phyloP scores from a whole-genome alignment of 2,329 filamentous ascomycete species.

The Penicillium brevicompactum region DNA sequence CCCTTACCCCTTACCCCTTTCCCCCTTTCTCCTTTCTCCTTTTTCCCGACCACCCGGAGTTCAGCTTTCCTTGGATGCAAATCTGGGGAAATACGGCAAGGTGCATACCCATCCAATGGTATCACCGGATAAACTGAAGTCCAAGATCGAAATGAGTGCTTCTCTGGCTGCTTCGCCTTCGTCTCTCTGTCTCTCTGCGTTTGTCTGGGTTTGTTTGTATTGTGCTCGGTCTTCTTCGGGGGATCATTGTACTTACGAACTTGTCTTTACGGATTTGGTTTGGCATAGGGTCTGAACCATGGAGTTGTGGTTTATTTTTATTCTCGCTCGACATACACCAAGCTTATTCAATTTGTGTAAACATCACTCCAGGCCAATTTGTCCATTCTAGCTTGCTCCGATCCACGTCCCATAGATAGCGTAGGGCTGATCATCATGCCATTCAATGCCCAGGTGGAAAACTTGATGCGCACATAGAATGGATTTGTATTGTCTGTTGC shows the following conservation, averaged over 20 bases:
- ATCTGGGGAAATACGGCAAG: neutral
- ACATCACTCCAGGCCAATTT: neutral
- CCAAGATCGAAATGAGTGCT: constrained; percentile 9
- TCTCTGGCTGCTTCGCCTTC: constrained; percentile 11
- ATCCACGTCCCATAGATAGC: no score
- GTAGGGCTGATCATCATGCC: no score
- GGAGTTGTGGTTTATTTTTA: constrained; percentile 14
- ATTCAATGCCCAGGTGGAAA: no score
- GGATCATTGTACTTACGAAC: constrained; percentile 9
- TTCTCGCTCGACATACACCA: constrained; percentile 4
- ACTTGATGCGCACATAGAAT: no score
- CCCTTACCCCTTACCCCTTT: neutral
- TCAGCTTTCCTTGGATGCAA: neutral
- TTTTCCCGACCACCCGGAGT: constrained; percentile 1
- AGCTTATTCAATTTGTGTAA: neutral
- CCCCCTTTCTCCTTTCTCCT: neutral
- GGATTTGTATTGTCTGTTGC: no score
- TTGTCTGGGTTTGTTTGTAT: neutral
- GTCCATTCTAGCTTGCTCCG: no score
- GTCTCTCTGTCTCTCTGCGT: neutral
- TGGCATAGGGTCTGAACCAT: neutral
- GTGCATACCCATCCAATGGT: constrained; percentile 11
- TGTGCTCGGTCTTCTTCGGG: neutral
- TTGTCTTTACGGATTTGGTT: neutral
- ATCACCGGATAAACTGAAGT: constrained; percentile 4